Conservation (phyloP, 2,329 filamentous ascomycete genomes). For the Fusarium xyrophilum region DNA sequence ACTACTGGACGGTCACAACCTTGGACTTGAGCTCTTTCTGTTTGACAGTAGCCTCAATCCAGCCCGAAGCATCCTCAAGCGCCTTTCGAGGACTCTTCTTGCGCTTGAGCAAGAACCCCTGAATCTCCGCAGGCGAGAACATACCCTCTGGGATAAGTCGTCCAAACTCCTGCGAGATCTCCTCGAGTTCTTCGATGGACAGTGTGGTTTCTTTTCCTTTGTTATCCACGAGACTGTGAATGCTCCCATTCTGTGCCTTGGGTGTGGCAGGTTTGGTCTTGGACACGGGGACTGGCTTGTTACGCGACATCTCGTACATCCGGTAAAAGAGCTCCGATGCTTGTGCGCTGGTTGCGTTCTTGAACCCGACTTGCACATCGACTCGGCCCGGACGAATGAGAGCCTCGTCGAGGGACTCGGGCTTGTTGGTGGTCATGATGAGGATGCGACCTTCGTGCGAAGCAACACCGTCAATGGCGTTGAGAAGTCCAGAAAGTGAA, state of each 20-base stretch:
- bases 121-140: constrained; percentile 68
- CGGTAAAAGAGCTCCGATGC: constrained; percentile 65
- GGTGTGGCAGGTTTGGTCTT: not conserved
- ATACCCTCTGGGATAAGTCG: constrained; percentile 57
- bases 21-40: constrained; percentile 60
- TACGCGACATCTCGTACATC: constrained; percentile 61
- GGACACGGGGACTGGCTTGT: constrained; percentile 16
- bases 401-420: constrained; percentile 74
- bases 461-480: constrained; percentile 83
- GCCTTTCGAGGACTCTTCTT: constrained; percentile 66
- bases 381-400: constrained; percentile 77
- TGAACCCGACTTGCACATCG: constrained; percentile 72
- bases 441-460: constrained; percentile 80
- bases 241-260: constrained; percentile 14
- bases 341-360: constrained; percentile 63
- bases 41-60: constrained; percentile 59
- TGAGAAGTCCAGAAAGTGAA: constrained; percentile 79
- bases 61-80: constrained; percentile 58
- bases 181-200: constrained; percentile 49
- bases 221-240: not conserved
- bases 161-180: constrained; percentile 59
- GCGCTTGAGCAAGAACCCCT: constrained; percentile 68
- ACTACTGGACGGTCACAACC: constrained; percentile 56
- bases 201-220: constrained; percentile 39
- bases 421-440: constrained; percentile 83